A percentile compares a stretch with the other conserved stretches of the same genome.
These are phyloP conservation scores for Acer saccharum DNA, from an alignment of 345 rosid species.

Conservation along the genomic window DNA sequence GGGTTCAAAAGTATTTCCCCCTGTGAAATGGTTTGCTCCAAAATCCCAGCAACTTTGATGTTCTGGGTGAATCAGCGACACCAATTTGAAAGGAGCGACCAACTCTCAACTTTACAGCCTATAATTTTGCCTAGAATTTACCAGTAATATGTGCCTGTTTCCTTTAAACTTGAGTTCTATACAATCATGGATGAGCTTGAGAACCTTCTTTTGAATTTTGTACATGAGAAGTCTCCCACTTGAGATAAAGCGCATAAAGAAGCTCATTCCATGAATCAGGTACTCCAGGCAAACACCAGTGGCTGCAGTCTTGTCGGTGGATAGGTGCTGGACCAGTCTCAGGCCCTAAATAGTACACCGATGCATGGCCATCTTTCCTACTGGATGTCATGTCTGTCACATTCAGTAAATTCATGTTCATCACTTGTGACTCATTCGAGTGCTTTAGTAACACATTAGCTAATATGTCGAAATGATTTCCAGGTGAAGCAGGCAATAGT, in stretches of 20 bases:
- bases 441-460: conserved; percentile 36
- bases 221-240: conserved; percentile 21
- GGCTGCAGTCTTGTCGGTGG: conserved; percentile 84
- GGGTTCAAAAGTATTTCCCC: not conserved
- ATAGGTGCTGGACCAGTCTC: conserved; percentile 48
- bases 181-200: conserved; percentile 18
- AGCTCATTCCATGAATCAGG: conserved; percentile 82
- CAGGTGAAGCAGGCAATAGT: conserved; percentile 36
- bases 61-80: not conserved
- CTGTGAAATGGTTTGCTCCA: not conserved
- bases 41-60: conserved; percentile 1
- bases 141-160: not conserved
- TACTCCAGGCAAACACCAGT: conserved; percentile 90
- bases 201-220: conserved; percentile 17
- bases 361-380: conserved; percentile 80
- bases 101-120: not conserved
- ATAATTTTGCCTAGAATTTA: not conserved
- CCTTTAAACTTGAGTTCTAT: not conserved
- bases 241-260: conserved; percentile 52
- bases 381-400: conserved; percentile 60
- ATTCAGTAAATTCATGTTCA: conserved; percentile 50
- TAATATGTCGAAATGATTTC: conserved; percentile 35
- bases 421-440: conserved; percentile 30
- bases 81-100: not conserved
- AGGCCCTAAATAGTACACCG: conserved; percentile 58